Evolutionary conservation across 78 protist genomes (phyloP).

Genomic region (Polysphondylium violaceum): DNA sequence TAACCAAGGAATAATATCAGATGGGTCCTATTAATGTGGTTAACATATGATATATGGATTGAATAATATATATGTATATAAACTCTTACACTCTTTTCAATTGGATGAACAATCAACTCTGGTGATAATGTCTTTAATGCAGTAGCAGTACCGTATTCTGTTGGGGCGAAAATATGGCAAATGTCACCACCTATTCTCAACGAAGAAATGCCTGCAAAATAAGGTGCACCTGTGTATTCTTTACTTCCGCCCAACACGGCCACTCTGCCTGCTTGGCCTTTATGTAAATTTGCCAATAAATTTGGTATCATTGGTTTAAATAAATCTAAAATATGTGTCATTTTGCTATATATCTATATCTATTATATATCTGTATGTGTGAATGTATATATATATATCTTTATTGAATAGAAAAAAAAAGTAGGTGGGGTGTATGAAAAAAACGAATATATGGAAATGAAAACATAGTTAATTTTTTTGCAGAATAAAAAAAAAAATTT

Average conservation of each 20-base stretch:
- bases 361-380: neutral
- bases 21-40: constrained; percentile 47
- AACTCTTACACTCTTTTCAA: constrained; percentile 38
- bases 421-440: too few species aligned
- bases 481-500: too few species aligned
- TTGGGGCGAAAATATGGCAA: constrained; percentile 67
- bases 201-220: constrained; percentile 59
- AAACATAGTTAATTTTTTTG: too few species aligned
- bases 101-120: constrained; percentile 83
- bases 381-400: too few species aligned
- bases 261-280: constrained; percentile 77
- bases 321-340: constrained; percentile 30
- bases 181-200: constrained; percentile 70
- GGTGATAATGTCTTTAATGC: constrained; percentile 80
- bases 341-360: neutral
- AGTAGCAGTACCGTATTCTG: constrained; percentile 76
- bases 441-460: too few species aligned
- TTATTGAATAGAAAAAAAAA: too few species aligned
- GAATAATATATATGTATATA: neutral
- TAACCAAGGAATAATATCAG: constrained; percentile 76
- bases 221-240: constrained; percentile 87
- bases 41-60: neutral
- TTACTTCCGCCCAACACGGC: constrained; percentile 72
- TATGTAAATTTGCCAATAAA: constrained; percentile 28
- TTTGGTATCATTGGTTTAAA: constrained; percentile 53